Conservation (phyloP, 1,284 basidiomycete species). For the Cryptococcus deneoformans region DNA sequence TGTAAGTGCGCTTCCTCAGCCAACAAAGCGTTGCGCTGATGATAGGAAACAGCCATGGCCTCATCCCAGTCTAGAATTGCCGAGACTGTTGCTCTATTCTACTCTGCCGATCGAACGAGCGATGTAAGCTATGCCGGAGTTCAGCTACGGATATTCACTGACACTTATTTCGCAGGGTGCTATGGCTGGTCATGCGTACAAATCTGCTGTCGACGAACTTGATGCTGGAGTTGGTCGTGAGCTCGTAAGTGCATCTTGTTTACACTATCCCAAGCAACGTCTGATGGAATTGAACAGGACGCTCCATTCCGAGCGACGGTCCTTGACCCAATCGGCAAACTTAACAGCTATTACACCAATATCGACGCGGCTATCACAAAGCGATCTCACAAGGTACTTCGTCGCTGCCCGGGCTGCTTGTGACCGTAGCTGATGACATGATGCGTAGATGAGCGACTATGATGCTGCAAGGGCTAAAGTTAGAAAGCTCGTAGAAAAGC, state of each 20-base stretch:
- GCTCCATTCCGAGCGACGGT: conserved; percentile 91
- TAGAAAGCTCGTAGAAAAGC: conserved; percentile 89
- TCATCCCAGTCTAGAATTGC: conserved; percentile 90
- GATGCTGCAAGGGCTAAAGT: conserved; percentile 86
- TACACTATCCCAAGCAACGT: background rate
- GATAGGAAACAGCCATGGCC: conserved; percentile 68
- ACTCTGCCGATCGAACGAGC: conserved; percentile 76
- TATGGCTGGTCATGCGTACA: conserved; percentile 97
- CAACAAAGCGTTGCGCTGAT: background rate
- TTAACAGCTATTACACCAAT: conserved; percentile 91
- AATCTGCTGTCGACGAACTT: conserved; percentile 89
- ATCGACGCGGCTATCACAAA: conserved; percentile 94
- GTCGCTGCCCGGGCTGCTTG: conserved; percentile 4
- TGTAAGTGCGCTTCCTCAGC: conserved; percentile 53
- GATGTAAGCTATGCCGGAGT: conserved; percentile 52
- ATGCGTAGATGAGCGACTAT: conserved; percentile 80
- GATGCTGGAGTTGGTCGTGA: conserved; percentile 82
- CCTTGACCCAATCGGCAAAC: conserved; percentile 92
- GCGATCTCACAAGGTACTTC: conserved; percentile 85
- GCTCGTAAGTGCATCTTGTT: conserved; percentile 57
- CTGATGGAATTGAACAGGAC: conserved; percentile 59
- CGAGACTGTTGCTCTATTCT: conserved; percentile 92
- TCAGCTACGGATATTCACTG: background rate
- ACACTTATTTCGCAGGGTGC: conserved; percentile 58
- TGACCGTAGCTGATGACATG: background rate